Conservation (phyloP, 306 rosid genomes). For the Arachis hypogaea region DNA sequence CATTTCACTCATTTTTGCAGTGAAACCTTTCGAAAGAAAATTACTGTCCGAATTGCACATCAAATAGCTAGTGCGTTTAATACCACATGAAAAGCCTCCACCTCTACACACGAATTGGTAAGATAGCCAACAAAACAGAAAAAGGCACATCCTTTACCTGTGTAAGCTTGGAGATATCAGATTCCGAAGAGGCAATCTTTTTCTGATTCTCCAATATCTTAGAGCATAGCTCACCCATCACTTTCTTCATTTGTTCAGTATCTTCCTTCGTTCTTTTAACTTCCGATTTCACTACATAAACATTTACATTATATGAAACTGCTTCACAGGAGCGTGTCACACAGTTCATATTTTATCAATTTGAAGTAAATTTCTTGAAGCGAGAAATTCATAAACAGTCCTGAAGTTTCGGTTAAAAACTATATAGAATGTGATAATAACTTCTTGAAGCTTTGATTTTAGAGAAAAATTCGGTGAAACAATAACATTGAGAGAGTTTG, state of each 20-base stretch:
- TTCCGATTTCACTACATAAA: conserved; percentile 63
- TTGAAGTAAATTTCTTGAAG: no score
- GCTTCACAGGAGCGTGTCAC: background rate
- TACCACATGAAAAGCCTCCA: no score
- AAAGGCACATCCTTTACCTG: conserved; percentile 54
- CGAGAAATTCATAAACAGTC: no score
- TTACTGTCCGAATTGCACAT: background rate
- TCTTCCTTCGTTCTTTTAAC: conserved; percentile 53
- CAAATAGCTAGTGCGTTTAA: no score
- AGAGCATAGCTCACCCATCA: conserved; percentile 74
- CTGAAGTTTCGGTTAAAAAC: no score
- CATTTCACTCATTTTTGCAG: conserved; percentile 5
- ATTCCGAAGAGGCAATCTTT: conserved; percentile 58
- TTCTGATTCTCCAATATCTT: conserved; percentile 71
- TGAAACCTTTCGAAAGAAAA: background rate
- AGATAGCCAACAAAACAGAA: background rate
- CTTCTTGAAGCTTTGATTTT: background rate
- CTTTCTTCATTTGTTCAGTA: conserved; percentile 52
- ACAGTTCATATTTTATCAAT: background rate
- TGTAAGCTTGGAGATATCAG: conserved; percentile 61
- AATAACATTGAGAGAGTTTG: background rate
- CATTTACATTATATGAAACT: conserved; percentile 3
- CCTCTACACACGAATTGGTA: no score
- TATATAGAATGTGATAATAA: no score
- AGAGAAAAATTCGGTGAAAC: background rate